Conservation (phyloP, 768 basidiomycete genomes). For the Termitomyces sp. region DNA sequence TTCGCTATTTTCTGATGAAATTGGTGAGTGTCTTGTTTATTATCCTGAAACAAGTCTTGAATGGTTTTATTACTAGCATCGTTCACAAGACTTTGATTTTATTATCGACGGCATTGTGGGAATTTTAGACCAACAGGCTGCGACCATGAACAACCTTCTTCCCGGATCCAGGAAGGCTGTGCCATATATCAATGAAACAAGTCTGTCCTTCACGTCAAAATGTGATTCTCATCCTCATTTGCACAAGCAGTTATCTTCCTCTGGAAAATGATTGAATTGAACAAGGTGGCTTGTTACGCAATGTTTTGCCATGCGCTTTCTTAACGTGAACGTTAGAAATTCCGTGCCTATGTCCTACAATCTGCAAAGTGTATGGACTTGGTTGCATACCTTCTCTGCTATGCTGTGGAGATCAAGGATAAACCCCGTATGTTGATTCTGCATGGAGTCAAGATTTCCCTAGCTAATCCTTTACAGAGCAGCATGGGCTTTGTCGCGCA, state of each 20-base stretch:
- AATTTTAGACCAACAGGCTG: constrained; percentile 74
- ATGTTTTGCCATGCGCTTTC: background rate
- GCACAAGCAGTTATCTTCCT: constrained; percentile 61
- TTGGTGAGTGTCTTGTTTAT: constrained; percentile 45
- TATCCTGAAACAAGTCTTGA: background rate
- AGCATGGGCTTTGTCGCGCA: constrained; percentile 87
- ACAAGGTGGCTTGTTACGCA: constrained; percentile 57
- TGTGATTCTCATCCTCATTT: background rate
- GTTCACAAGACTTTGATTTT: constrained; percentile 85
- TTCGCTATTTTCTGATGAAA: constrained; percentile 89
- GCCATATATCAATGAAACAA: constrained; percentile 78
- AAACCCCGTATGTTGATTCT: constrained; percentile 67
- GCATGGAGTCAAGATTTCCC: background rate
- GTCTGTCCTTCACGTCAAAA: constrained; percentile 38
- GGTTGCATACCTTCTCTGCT: constrained; percentile 74
- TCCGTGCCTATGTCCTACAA: constrained; percentile 76
- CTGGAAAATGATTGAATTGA: constrained; percentile 91
- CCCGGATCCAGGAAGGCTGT: constrained; percentile 85
- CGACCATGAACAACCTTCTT: constrained; percentile 66
- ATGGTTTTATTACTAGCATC: constrained; percentile 55
- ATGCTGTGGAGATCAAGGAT: constrained; percentile 87
- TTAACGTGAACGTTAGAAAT: constrained; percentile 60
- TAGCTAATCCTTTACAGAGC: constrained; percentile 45
- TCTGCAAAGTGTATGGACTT: constrained; percentile 78
- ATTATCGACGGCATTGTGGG: constrained; percentile 68